These are phyloP conservation scores for Uromyces viciae-fabae DNA, from an alignment of 1,284 basidiomycete genomes.

Conservation along the genomic window DNA sequence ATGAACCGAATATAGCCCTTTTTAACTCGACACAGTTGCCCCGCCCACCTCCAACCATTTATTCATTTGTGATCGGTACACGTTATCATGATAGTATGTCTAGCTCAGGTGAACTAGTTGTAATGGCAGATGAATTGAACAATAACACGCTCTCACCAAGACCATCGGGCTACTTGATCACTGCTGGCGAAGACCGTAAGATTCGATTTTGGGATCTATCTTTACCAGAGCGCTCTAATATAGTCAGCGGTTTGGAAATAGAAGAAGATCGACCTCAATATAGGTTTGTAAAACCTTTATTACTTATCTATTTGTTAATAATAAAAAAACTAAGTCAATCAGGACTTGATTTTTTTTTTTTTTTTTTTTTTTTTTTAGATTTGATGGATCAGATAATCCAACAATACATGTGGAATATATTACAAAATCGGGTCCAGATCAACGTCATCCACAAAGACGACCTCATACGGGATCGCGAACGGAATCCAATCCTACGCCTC, in stretches of 20 bases:
- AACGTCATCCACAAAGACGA: slow-evolving; percentile 44
- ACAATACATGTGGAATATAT: slow-evolving; percentile 38
- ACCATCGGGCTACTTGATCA: slow-evolving; percentile 68
- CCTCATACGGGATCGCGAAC: slow-evolving; percentile 17
- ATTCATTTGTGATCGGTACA: slow-evolving; percentile 64
- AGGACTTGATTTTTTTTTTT: neutral
- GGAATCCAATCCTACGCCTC: slow-evolving; percentile 52
- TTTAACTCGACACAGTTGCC: neutral
- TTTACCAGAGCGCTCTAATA: slow-evolving; percentile 65
- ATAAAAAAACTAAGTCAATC: neutral
- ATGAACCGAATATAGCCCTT: neutral
- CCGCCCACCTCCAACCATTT: slow-evolving; percentile 57
- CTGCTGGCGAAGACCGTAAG: slow-evolving; percentile 74
- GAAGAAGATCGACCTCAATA: slow-evolving; percentile 68
- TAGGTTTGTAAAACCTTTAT: slow-evolving; percentile 59
- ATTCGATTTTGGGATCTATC: slow-evolving; percentile 76
- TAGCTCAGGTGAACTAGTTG: slow-evolving; percentile 42
- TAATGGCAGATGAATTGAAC: slow-evolving; percentile 55
- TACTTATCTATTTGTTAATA: neutral
- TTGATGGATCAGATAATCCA: slow-evolving; percentile 44
- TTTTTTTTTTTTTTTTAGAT: neutral
- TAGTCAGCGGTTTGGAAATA: slow-evolving; percentile 68
- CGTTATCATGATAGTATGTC: slow-evolving; percentile 64
- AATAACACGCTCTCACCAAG: slow-evolving; percentile 46
- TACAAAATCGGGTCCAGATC: neutral